Evolutionary conservation across 441 rosid species (phyloP).

Genomic region (Populus tomentosa): DNA sequence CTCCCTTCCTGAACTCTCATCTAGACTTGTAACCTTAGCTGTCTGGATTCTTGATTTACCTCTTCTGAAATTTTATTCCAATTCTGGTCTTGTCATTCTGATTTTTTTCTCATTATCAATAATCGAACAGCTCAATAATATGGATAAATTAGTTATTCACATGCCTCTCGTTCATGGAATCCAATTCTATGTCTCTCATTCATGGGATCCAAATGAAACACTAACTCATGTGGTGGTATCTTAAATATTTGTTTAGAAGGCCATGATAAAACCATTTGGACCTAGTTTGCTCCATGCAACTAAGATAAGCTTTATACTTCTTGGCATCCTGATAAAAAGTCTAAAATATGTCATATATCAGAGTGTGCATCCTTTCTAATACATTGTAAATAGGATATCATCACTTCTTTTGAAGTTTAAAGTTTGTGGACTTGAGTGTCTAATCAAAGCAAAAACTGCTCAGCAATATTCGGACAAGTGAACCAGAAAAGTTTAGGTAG

Average conservation of each 20-base stretch:
- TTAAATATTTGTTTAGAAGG: not conserved
- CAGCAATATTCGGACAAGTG: not conserved
- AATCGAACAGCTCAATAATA: not conserved
- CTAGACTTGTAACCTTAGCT: not conserved
- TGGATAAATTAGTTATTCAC: not conserved
- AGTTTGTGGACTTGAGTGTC: not conserved
- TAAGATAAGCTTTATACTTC: not conserved
- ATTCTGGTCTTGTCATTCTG: not conserved
- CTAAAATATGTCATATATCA: not conserved
- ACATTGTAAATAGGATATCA: not conserved
- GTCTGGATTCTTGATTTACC: not conserved
- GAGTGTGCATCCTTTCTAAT: not conserved
- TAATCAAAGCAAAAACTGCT: not conserved
- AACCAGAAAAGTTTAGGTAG: not conserved
- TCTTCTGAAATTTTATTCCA: not conserved
- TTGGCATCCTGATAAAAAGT: not conserved
- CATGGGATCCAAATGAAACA: not conserved
- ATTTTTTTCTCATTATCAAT: not conserved
- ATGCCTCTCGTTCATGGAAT: not conserved
- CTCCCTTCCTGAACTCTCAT: not conserved
- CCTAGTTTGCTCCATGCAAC: not conserved
- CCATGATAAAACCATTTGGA: not conserved
- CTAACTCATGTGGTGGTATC: not conserved
- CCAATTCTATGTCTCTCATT: not conserved
- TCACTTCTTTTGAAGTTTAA: not conserved